These are phyloP conservation scores for Podospora tetraspora DNA, from an alignment of 495 filamentous ascomycete species.

Conservation along the genomic window DNA sequence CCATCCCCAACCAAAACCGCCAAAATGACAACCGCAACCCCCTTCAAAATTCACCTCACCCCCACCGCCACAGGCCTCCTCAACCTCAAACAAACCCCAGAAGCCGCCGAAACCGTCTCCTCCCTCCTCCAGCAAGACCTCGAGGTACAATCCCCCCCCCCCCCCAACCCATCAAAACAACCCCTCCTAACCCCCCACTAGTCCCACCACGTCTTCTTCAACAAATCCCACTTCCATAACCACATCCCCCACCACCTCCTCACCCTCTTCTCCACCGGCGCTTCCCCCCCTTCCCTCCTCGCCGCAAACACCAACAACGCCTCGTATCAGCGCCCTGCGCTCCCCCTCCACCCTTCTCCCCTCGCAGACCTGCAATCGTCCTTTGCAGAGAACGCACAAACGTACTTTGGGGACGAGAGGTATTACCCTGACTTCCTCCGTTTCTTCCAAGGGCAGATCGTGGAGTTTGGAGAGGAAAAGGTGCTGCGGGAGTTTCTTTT, in stretches of 20 bases:
- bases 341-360: constrained; percentile 33
- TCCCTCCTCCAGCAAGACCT: constrained; percentile 70
- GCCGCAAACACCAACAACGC: constrained; percentile 55
- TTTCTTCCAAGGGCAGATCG: constrained; percentile 71
- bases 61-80: constrained; percentile 55
- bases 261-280: constrained; percentile 70
- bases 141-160: constrained; percentile 32
- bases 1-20: background rate
- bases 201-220: constrained; percentile 76
- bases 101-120: constrained; percentile 54
- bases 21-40: constrained; percentile 54
- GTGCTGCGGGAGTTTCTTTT: constrained; percentile 65
- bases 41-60: constrained; percentile 55
- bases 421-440: constrained; percentile 64
- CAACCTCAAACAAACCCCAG: constrained; percentile 46
- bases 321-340: constrained; percentile 53
- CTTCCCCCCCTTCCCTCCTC: constrained; percentile 50
- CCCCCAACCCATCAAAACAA: too few relatives aligned
- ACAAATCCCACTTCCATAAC: constrained; percentile 62
- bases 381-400: constrained; percentile 45
- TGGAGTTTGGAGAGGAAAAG: constrained; percentile 50
- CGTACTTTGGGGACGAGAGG: constrained; percentile 42
- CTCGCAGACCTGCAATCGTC: constrained; percentile 50
- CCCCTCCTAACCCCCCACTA: constrained; percentile 4
- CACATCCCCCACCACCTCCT: constrained; percentile 69